Conservation (phyloP, 495 filamentous ascomycete genomes). For the Daldinia bambusicola region DNA sequence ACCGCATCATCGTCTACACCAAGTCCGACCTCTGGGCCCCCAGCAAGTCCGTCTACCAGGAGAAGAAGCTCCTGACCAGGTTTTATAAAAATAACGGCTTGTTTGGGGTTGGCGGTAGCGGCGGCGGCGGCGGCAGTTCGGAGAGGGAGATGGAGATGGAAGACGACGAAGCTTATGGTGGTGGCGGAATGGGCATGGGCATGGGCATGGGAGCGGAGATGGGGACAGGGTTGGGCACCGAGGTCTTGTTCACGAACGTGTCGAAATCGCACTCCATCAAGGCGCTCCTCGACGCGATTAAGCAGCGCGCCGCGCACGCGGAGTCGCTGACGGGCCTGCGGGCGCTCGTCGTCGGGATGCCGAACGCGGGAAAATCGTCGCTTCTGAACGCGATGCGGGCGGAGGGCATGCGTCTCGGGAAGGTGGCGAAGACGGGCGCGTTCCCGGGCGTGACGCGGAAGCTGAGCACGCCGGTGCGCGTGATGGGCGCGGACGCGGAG, state of each 20-base stretch:
- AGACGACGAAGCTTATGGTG: neutral
- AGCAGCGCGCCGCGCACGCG: conserved; percentile 45
- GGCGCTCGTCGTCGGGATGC: conserved; percentile 93
- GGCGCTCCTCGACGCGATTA: conserved; percentile 49
- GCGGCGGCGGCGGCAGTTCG: too few relatives aligned
- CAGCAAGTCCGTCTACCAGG: conserved; percentile 11
- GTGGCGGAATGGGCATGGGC: too few relatives aligned
- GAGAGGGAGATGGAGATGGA: neutral
- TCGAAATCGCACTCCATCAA: conserved; percentile 54
- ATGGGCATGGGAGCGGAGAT: neutral
- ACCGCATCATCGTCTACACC: conserved; percentile 89
- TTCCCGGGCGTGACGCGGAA: conserved; percentile 92
- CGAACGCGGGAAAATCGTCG: conserved; percentile 93
- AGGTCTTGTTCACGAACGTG: conserved; percentile 47
- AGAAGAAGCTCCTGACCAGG: conserved; percentile 34
- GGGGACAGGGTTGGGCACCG: conserved; percentile 32
- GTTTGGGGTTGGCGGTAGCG: too few relatives aligned
- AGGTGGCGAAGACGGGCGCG: conserved; percentile 83
- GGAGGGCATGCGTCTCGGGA: conserved; percentile 65
- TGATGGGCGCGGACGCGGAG: conserved; percentile 54
- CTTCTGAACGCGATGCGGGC: conserved; percentile 86
- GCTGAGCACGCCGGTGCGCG: conserved; percentile 82
- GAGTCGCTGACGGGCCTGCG: conserved; percentile 68
- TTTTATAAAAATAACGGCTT: conserved; percentile 14
- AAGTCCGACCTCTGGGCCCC: conserved; percentile 78